phyloP scores from a whole-genome alignment of 169 alveolate species.

The Pseudocohnilembus persalinus region DNA sequence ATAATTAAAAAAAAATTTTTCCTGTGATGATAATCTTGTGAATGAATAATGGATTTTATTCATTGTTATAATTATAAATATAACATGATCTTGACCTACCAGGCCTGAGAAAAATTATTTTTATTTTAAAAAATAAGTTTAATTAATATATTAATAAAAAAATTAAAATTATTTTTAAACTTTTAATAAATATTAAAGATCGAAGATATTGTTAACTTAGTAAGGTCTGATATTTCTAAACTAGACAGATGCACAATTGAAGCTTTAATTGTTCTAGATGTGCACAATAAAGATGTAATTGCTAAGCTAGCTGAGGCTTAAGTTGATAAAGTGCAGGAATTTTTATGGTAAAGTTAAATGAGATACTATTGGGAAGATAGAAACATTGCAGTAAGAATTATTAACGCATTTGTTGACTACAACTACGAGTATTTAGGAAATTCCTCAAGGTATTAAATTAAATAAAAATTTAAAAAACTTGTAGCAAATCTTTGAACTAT shows the following conservation, averaged over 20 bases:
- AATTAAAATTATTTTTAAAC: too few species aligned
- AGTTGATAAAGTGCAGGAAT: slow-evolving; percentile 63
- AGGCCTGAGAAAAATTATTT: too few species aligned
- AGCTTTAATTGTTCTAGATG: slow-evolving; percentile 92
- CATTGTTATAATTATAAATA: too few species aligned
- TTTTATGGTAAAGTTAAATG: slow-evolving; percentile 79
- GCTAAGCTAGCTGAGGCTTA: slow-evolving; percentile 69
- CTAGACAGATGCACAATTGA: slow-evolving; percentile 85
- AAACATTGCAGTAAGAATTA: slow-evolving; percentile 77
- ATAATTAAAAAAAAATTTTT: too few species aligned
- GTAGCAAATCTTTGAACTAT: too few species aligned
- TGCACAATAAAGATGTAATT: slow-evolving; percentile 92
- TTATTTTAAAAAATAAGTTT: too few species aligned
- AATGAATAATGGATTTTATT: too few species aligned
- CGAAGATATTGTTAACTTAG: slow-evolving; percentile 85
- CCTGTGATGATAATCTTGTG: too few species aligned
- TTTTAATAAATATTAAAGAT: slow-evolving; percentile 60
- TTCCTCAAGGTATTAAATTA: too few species aligned
- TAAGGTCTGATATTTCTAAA: slow-evolving; percentile 84
- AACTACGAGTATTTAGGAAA: slow-evolving; percentile 88
- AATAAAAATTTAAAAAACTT: too few species aligned
- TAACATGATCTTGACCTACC: too few species aligned
- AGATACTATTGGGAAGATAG: slow-evolving; percentile 85
- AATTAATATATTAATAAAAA: too few species aligned
- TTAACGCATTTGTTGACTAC: slow-evolving; percentile 76